A percentile compares a stretch with the other conserved stretches of the same genome.
Conservation (phyloP, 345 rosid species). For the Barbarea vulgaris region DNA sequence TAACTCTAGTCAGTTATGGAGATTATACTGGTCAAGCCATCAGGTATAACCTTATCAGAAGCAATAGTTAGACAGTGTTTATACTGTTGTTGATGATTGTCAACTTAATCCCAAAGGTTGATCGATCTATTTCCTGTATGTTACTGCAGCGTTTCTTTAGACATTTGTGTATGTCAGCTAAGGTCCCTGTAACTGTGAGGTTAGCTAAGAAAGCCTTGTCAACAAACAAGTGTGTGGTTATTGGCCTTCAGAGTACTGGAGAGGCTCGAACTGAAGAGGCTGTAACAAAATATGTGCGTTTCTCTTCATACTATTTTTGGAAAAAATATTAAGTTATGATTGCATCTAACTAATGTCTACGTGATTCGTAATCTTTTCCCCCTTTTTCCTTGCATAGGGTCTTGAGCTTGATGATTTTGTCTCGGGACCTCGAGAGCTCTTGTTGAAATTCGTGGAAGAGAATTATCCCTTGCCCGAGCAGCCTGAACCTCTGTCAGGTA, state of each 20-base stretch:
- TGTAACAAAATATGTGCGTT: constrained; percentile 88
- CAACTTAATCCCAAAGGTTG: constrained; percentile 23
- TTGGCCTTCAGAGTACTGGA: constrained; percentile 99
- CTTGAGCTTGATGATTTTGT: constrained; percentile 97
- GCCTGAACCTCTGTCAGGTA: constrained; percentile 91
- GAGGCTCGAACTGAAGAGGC: constrained; percentile 99
- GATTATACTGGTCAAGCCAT: constrained; percentile 98
- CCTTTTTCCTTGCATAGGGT: constrained; percentile 55
- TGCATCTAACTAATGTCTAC: constrained; percentile 10
- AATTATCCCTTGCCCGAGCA: constrained; percentile 93
- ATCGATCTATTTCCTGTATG: constrained; percentile 23
- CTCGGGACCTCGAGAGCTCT: constrained; percentile 97
- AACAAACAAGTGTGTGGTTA: constrained; percentile 84
- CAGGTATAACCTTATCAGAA: constrained; percentile 58
- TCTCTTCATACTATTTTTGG: constrained; percentile 16
- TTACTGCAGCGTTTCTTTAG: constrained; percentile 90
- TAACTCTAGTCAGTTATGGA: constrained; percentile 90
- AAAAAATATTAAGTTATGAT: constrained; percentile 17
- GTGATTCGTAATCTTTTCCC: constrained; percentile 23
- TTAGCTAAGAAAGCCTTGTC: constrained; percentile 78
- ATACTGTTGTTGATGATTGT: constrained; percentile 18
- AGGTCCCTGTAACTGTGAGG: constrained; percentile 92
- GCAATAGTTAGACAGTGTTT: constrained; percentile 3
- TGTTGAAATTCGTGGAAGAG: constrained; percentile 97
- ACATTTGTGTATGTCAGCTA: constrained; percentile 98